Conservation (phyloP, 2,329 filamentous ascomycete species). For the Raffaelea albimanens region DNA sequence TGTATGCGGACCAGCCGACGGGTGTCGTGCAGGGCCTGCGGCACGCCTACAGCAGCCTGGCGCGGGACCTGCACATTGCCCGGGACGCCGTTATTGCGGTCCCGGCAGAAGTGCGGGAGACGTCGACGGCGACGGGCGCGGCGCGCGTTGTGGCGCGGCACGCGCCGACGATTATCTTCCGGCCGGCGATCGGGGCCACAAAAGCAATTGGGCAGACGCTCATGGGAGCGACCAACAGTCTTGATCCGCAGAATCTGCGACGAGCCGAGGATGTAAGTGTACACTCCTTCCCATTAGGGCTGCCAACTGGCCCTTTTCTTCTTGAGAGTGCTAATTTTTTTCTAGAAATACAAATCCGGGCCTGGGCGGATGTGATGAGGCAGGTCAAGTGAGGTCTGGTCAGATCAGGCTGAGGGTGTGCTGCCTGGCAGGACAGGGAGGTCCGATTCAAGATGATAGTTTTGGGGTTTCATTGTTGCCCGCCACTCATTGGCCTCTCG, state of each 20-base stretch:
- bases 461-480: no score
- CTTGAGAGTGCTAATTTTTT: no score
- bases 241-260: constrained; percentile 74
- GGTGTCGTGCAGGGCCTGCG: constrained; percentile 79
- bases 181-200: constrained; percentile 82
- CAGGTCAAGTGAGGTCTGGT: neutral
- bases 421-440: no score
- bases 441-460: no score
- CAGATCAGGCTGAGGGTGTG: neutral
- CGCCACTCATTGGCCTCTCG: no score
- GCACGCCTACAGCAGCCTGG: constrained; percentile 72
- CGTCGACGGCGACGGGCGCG: constrained; percentile 68
- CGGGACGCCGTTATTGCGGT: constrained; percentile 91
- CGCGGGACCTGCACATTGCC: constrained; percentile 78
- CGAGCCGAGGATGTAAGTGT: constrained; percentile 82
- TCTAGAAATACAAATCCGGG: constrained; percentile 17
- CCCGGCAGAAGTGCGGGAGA: constrained; percentile 83
- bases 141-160: constrained; percentile 68
- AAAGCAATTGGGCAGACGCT: constrained; percentile 84
- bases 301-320: no score
- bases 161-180: constrained; percentile 86
- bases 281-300: neutral
- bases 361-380: constrained; percentile 8
- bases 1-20: constrained; percentile 90
- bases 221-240: constrained; percentile 81